Percentiles rank a stretch among this genome's conserved stretches.
phyloP scores from a whole-genome alignment of 139 green algal species.

The Chlorella sp. region DNA sequence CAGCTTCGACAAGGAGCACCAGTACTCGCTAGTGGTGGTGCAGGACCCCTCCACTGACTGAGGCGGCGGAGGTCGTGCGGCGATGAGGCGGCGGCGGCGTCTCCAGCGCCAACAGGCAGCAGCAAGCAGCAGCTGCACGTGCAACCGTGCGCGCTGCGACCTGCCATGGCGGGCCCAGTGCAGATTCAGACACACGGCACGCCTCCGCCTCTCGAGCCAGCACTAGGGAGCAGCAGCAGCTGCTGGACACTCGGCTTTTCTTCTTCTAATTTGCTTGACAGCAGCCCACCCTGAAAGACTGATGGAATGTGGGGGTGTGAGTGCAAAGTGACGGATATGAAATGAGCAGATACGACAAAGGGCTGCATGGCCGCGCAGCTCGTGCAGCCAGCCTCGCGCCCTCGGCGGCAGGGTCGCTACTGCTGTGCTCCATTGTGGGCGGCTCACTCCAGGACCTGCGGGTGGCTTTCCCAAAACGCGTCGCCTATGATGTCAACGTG shows the following conservation, averaged over 20 bases:
- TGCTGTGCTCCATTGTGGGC: too few species aligned
- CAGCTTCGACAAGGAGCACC: constrained; percentile 68
- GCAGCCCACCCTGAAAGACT: too few species aligned
- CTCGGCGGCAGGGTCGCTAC: too few species aligned
- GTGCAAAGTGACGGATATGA: too few species aligned
- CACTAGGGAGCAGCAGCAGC: neutral
- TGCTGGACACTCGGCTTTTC: neutral
- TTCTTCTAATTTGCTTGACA: neutral
- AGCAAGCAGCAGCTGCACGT: neutral
- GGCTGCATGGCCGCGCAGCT: neutral
- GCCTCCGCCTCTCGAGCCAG: too few species aligned
- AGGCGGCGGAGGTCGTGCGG: too few species aligned
- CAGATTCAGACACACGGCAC: too few species aligned
- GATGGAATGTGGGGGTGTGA: too few species aligned
- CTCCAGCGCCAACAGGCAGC: neutral
- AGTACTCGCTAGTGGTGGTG: constrained; percentile 78
- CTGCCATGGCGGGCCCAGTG: too few species aligned
- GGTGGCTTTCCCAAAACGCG: constrained; percentile 78
- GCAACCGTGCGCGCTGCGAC: neutral
- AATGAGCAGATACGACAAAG: neutral
- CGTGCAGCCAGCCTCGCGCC: neutral
- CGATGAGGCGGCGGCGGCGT: too few species aligned
- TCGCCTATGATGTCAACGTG: constrained; percentile 90
- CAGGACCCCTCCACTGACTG: constrained; percentile 61
- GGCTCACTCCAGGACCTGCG: constrained; percentile 61